These are phyloP conservation scores for Phytopythium ostracodes DNA, from an alignment of 352 stramenopile genomes.

Conservation along the genomic window DNA sequence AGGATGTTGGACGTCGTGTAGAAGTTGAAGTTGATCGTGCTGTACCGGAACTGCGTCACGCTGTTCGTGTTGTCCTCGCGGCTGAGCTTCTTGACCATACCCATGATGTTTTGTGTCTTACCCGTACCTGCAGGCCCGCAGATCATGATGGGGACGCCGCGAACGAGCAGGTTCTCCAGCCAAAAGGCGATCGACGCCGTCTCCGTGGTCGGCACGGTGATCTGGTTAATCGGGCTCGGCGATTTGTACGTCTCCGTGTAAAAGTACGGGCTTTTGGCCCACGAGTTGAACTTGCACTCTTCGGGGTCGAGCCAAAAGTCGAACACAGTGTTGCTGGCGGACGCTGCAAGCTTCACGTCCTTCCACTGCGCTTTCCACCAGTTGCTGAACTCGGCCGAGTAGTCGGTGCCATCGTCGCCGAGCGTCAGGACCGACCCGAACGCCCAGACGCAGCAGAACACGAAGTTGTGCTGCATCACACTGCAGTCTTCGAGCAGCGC, in stretches of 20 bases:
- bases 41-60: slow-evolving; percentile 64
- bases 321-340: slow-evolving; percentile 94
- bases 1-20: slow-evolving; percentile 94
- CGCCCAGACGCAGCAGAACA: slow-evolving; percentile 95
- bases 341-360: slow-evolving; percentile 92
- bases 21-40: slow-evolving; percentile 98
- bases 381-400: slow-evolving; percentile 92
- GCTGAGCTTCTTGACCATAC: slow-evolving; percentile 92
- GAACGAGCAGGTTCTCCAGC: slow-evolving; percentile 92
- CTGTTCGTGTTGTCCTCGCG: slow-evolving; percentile 66
- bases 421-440: slow-evolving; percentile 92
- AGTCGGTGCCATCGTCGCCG: slow-evolving; percentile 93
- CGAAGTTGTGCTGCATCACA: slow-evolving; percentile 91
- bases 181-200: slow-evolving; percentile 95
- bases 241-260: slow-evolving; percentile 88
- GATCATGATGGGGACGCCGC: slow-evolving; percentile 92
- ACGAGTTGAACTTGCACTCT: slow-evolving; percentile 90
- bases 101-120: slow-evolving; percentile 95
- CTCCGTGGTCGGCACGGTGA: slow-evolving; percentile 93
- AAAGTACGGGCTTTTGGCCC: slow-evolving; percentile 95
- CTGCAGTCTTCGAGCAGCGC: slow-evolving; percentile 70
- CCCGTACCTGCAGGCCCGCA: slow-evolving; percentile 92
- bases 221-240: slow-evolving; percentile 84
- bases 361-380: slow-evolving; percentile 97
- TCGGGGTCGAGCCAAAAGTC: slow-evolving; percentile 96